Base-by-base conservation (phyloP, 306 rosid genomes). In the Vigna trinervia region DNA sequence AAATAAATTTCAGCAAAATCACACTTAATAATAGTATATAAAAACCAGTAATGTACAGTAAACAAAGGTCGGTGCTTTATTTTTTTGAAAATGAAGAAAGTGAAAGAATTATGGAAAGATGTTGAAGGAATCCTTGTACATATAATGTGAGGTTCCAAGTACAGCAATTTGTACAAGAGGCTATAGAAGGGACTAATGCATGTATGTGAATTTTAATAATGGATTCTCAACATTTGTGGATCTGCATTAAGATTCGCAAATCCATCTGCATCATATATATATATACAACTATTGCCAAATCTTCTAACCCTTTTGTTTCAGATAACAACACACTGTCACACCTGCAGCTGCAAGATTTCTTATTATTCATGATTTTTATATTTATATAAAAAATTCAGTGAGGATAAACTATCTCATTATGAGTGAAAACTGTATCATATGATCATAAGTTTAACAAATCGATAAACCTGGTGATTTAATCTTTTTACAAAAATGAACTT, bases 81-180 rank as follows among this genome's bases (percentile, higher is more conserved):
- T 23, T 41, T 5, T 9, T 12, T 0, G 0, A 34, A 71, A 70
- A 70, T 13, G 36, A 41, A 13, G 19, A 77, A 39, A 64, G 46
- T 23, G 61, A 56, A 56, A 54, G 14, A 56, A 66, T 39, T 22
- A 43, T 41, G 1, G 15, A 51, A 71, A 53, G 68, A 61, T 71
- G 68, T 54, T 65, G 26, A 73, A 65, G 48, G 53, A 75, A 39
- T 51, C 36, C 67, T 38, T 20, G 12, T 69, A 52, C 53, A 30
- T 80, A 30, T 80, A 30, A 32, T 30, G 68, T 20, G 41, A 46
- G 39, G 17, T 38, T 60, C 14, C 7, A 52, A 76, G 82, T 82
- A 82, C 82, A 63, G 54, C 28, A 45, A 7, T 20, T 14, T 28
- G 85, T 63, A 80, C 75, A 66, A 41, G 54, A 53, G 73, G 54